Base-by-base conservation (phyloP, 2,329 filamentous ascomycete species). In the Phialophora verrucosa region DNA sequence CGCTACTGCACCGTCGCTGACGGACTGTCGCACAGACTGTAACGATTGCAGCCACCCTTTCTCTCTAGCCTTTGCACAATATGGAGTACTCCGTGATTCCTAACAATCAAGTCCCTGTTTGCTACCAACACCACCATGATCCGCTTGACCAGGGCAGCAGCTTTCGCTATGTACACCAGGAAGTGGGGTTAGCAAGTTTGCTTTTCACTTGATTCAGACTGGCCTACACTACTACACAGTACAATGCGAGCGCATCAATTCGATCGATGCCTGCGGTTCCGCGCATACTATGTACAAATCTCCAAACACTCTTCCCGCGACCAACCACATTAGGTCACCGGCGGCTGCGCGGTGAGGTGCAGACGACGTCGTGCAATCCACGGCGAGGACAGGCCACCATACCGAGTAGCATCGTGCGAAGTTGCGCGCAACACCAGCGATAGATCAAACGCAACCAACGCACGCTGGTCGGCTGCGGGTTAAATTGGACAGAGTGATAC, bases 401-500 rank as follows among this genome's bases (percentile, higher is more conserved):
- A n/a, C n/a, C n/a, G n/a, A n/a, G n/a, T n/a, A 35, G 7, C 56
- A 29, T 31, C 20, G n/a, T 25, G 62, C 14, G 47, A 50, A 59
- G 31, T 32, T 63, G 49, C 60, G 44, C 35, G 65, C 60, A 61
- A 57, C 61, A 61, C 61, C 65, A 64, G 60, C 60, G 65, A 60
- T 57, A 51, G 56, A 56, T 67, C 55, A 60, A 64, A 63, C 64
- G 62, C 60, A n/a, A 27, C 32, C 61, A 61, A 54, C 53, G 58
- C 54, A 55, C 32, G 50, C 35, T 65, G 62, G 31, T 31, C 62
- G 42, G 35, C 49, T 59, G 35, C 35, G 25, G 35, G 50, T 65
- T n/a, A 65, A 57, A 69, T 69, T 69, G 66, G 42, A 59, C 20
- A 38, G 51, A 29, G 57, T 66, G 58, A 60, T 55, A 63, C 60